Evolutionary conservation across 768 basidiomycete species (phyloP), one percentile per base, ranked within the genome.

Genomic region (Naganishia friedmannii): DNA sequence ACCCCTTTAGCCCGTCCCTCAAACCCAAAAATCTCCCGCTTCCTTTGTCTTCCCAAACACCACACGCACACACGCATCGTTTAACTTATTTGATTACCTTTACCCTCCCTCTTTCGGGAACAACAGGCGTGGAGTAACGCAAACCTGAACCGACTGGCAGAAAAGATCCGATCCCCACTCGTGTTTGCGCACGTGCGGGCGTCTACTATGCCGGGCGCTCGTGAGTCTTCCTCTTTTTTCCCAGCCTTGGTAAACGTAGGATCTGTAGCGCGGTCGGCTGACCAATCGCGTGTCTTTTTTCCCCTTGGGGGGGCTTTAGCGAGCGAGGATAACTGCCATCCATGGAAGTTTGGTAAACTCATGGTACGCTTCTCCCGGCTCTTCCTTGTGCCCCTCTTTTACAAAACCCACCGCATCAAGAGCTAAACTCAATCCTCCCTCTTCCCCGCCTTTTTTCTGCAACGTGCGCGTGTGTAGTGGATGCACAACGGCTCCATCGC

Each of bases 401-500:
- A 12, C 34, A 42, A 42, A 42, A 42, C 42, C 15, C 15, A 42
- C n/a, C n/a, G n/a, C n/a, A n/a, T n/a, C n/a, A n/a, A n/a, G n/a
- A n/a, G n/a, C n/a, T n/a, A 42, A 42, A 42, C 42, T 42, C 15
- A 42, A 15, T 10, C 42, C 42, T 68, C 19, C 28, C 28, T 21
- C 53, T 26, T 26, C 34, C 34, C 34, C 34, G 34, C 34, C 6
- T 37, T 37, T 12, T 37, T 12, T 4, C 34, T 12, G 34, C 12
- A 37, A 37, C 34, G 34, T 37, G 34, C 34, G 34, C 34, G 34
- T 37, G 34, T 37, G 4, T 73, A 94, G 93, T 97, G 91, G 82
- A 97, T 97, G 93, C 93, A 94, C 80, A 98, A 96, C 73, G 95
- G 95, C 66, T 88, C 88, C n/a, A 90, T 99, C 67, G 88, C 90